Base-by-base conservation (phyloP, 208 protist species). In the Leishmania lainsoni region DNA sequence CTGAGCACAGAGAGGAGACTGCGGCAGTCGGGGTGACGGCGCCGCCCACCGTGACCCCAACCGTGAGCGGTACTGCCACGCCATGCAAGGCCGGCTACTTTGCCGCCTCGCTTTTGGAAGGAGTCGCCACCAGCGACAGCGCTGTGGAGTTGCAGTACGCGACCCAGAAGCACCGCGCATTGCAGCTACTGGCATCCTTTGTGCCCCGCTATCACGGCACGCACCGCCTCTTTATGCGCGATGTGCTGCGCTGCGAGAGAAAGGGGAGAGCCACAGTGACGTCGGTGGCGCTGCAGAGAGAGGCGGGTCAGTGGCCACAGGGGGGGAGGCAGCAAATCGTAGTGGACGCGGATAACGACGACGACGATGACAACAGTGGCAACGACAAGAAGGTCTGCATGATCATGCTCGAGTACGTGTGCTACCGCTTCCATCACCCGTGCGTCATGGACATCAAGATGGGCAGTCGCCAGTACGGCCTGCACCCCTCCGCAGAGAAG, bases 391-490 rank as follows among this genome's bases (percentile, higher is more conserved):
- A 65, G 73, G 66, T 86, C 32, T 84, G 80, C 49, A 94, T 97
- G 91, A 94, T 96, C 69, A 88, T 90, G 52, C 84, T 97, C 20
- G 92, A 97, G 84, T 92, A 97, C 70, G 87, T 96, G 32, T 96
- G 94, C 88, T 90, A 90, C 78, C 86, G 88, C 76, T 96, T 97
- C 75, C 76, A 66, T 16, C 89, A 82, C 29, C 92, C 92, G 0
- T 97, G 94, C 71, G 89, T 97, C 56, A 83, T 97, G 70, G 94
- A 97, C 76, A 87, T 96, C 16, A 97, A 97, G 85, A 97, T 97
- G 91, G 94, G 94, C 39, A 86, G 81, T 39, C 88, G 94, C 2
- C 94, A 97, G 87, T 96, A 96, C 75, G 94, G 94, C 26, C 83
- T 97, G 29, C 85, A 94, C 81, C 87, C 94, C 12, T 83, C 86